Evolutionary conservation across 306 rosid genomes (phyloP).

Genomic region (Trifolium repens): DNA sequence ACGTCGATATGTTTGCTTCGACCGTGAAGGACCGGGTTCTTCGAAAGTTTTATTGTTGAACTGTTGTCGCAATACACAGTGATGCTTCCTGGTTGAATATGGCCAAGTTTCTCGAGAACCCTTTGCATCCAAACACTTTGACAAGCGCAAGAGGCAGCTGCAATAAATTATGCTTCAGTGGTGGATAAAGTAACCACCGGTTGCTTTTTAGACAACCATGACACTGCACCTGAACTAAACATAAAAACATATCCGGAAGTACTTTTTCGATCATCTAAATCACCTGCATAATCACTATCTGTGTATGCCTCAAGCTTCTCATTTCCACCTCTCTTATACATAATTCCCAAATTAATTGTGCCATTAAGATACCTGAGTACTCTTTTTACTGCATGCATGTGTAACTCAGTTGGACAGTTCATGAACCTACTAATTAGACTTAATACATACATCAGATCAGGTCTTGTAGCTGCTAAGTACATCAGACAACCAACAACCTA

Average conservation of each 20-base stretch:
- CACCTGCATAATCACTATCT: no score
- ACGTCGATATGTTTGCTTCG: not conserved
- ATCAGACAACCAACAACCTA: not conserved
- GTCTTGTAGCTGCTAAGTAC: not conserved
- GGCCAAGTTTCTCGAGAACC: no score
- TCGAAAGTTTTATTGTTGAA: not conserved
- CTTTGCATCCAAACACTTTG: not conserved
- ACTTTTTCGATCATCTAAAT: no score
- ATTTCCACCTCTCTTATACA: not conserved
- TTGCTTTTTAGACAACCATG: no score
- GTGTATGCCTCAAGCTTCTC: not conserved
- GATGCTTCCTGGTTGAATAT: no score
- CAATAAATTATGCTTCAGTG: no score
- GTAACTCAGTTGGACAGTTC: not conserved
- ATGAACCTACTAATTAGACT: no score
- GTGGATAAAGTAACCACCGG: no score
- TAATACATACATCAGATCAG: no score
- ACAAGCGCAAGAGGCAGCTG: not conserved
- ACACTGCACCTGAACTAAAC: no score
- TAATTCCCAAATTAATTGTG: not conserved
- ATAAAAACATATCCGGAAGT: no score
- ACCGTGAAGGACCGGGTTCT: not conserved
- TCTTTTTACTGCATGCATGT: not conserved
- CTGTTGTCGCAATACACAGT: no score
- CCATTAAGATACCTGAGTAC: not conserved